These are phyloP conservation scores for Colletotrichum sidae DNA, from an alignment of 2,329 filamentous ascomycete species.

Conservation along the genomic window DNA sequence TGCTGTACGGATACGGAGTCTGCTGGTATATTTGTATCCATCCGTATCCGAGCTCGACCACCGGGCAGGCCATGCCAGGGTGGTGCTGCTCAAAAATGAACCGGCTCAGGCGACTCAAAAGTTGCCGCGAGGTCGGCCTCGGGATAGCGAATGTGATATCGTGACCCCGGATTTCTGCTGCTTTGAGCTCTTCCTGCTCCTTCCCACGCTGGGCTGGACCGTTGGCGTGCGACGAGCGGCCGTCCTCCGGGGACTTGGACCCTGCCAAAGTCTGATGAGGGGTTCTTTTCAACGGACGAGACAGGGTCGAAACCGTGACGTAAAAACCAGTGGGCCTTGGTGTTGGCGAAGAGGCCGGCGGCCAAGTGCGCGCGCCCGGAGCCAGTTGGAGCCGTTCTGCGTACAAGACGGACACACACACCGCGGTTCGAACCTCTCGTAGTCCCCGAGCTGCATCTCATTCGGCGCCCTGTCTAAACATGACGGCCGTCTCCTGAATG, in stretches of 20 bases:
- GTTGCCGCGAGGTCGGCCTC: constrained; percentile 23
- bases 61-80: background rate
- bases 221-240: constrained; percentile 32
- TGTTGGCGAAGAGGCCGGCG: constrained; percentile 21
- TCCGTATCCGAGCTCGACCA: background rate
- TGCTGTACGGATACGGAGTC: background rate
- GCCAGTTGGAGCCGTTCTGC: no score
- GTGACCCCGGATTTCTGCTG: constrained; percentile 31
- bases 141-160: constrained; percentile 16
- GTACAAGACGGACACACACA: constrained; percentile 1
- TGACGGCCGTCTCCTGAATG: background rate
- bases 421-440: constrained; percentile 1
- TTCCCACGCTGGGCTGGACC: constrained; percentile 11
- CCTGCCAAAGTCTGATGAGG: constrained; percentile 11
- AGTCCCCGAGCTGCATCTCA: constrained; percentile 13
- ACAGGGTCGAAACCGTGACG: constrained; percentile 29
- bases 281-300: constrained; percentile 6
- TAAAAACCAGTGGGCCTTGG: constrained; percentile 29
- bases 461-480: constrained; percentile 12
- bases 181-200: background rate
- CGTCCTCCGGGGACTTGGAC: constrained; percentile 12
- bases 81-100: constrained; percentile 23
- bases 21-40: no score
- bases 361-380: constrained; percentile 9
- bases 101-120: constrained; percentile 36